phyloP scores from a whole-genome alignment of 2,329 filamentous ascomycete species.

The Coccinonectria pachysandricola region DNA sequence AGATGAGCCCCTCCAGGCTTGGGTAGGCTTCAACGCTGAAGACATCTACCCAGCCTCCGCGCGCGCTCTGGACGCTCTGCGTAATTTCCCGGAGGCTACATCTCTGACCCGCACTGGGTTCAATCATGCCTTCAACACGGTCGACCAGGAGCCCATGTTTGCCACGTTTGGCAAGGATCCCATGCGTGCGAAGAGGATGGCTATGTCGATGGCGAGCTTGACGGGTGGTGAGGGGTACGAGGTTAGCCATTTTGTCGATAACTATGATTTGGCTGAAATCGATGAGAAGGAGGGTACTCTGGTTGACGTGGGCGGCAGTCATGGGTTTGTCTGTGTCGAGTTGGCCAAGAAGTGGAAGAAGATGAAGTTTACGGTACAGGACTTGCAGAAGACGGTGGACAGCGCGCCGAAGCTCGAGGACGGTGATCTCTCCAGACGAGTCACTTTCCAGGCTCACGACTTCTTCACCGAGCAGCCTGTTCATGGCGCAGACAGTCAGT shows the following conservation, averaged over 20 bases:
- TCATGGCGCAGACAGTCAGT: constrained; percentile 39
- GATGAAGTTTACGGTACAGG: constrained; percentile 46
- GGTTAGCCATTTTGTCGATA: constrained; percentile 39
- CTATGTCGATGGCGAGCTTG: constrained; percentile 43
- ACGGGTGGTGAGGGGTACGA: constrained; percentile 48
- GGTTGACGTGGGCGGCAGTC: constrained; percentile 49
- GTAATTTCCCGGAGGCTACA: constrained; percentile 35
- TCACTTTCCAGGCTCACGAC: constrained; percentile 40
- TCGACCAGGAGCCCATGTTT: constrained; percentile 43
- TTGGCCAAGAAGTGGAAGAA: constrained; percentile 40
- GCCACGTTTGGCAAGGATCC: constrained; percentile 40
- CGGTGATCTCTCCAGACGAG: constrained; percentile 26
- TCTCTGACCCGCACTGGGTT: constrained; percentile 40
- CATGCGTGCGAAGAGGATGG: constrained; percentile 39
- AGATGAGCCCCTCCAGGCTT: constrained; percentile 38
- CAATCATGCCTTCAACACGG: constrained; percentile 39
- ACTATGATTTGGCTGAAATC: constrained; percentile 42
- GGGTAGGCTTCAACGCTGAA: constrained; percentile 45
- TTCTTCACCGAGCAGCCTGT: constrained; percentile 48
- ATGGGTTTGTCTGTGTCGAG: constrained; percentile 46
- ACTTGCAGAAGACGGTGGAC: constrained; percentile 37
- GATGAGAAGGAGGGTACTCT: constrained; percentile 35
- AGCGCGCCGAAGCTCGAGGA: constrained; percentile 35
- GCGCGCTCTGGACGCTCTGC: constrained; percentile 35
- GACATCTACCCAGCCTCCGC: constrained; percentile 41